Evolutionary conservation across 1,284 basidiomycete genomes (phyloP).

Genomic region (Fomitopsis pinicola): DNA sequence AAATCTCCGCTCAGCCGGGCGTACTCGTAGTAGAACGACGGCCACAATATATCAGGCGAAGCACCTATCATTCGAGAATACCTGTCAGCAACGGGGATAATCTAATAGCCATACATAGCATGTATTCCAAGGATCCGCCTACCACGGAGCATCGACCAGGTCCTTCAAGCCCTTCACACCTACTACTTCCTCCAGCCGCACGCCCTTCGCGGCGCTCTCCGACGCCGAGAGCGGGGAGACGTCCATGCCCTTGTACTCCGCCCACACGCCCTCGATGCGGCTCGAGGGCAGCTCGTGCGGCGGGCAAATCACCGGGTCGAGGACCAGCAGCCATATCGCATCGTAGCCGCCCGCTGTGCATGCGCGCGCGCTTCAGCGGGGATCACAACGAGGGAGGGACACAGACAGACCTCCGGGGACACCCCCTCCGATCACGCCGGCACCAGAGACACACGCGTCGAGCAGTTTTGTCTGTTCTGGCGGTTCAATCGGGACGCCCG

Average conservation of each 20-base stretch:
- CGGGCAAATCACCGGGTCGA: conserved; percentile 53
- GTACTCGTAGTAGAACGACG: no score
- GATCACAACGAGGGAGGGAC: neutral
- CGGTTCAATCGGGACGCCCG: conserved; percentile 90
- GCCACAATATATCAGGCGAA: no score
- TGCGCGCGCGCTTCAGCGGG: neutral
- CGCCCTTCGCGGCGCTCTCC: conserved; percentile 74
- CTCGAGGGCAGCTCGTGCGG: conserved; percentile 30
- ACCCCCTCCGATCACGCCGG: conserved; percentile 90
- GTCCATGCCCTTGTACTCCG: conserved; percentile 61
- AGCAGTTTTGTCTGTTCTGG: conserved; percentile 85
- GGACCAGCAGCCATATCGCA: conserved; percentile 89
- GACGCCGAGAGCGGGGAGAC: conserved; percentile 79
- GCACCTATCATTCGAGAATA: no score
- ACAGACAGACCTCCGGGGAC: conserved; percentile 80
- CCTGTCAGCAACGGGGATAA: no score
- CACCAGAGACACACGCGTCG: conserved; percentile 70
- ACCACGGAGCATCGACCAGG: conserved; percentile 28
- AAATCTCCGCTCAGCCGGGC: no score
- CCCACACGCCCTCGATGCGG: conserved; percentile 73
- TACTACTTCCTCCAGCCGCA: conserved; percentile 58
- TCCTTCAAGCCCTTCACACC: conserved; percentile 59
- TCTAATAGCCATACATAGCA: no score
- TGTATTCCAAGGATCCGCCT: neutral
- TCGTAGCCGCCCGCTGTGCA: conserved; percentile 90